Evolutionary conservation across 2,329 filamentous ascomycete species (phyloP), one percentile per base, ranked within the genome.

Genomic region (Talaromyces rugulosus): DNA sequence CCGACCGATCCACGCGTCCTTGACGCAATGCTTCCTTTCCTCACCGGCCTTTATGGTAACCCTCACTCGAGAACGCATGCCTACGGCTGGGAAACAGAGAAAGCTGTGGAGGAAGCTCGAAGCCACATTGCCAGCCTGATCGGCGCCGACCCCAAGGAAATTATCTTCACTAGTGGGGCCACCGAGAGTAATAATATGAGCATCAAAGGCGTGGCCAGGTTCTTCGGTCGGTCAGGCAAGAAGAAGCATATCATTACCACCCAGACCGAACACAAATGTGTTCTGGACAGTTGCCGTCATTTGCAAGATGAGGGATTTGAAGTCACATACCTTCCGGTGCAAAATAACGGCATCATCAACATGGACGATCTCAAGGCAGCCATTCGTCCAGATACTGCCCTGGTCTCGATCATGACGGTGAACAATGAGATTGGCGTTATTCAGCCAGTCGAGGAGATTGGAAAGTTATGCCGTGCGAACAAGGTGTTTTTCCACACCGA

Each of bases 371-470:
- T 99, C 33, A 90, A 96, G 78, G 90, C 88, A 27, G 92, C 94
- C 28, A 96, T 99, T 65, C 87, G 90, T 64, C 93, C 93, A 0
- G 93, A 98, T 64, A 99, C 95, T 14, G 88, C 87, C 51, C 81
- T 99, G 33, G 93, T 98, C 77, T 97, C 93, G 73, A 91, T 99
- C 77, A 99, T 99, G 95, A 88, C 95, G 0, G 95, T 99, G 71
- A 99, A 99, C 82, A 99, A 99, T 77, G 95, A 99, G 79, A 98
- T 99, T 71, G 95, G 95, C 72, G 95, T 99, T n/a, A 96, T 99
- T 62, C 95, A 99, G 77, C 95, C 95, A 0, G 80, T 99, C 62
- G 90, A 92, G 69, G 87, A 96, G 79, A 99, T 99, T 74, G 95
- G 95, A 71, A 90, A 89, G 78, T 82, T 99, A 14, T 99, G 95